Evolutionary conservation across 2,329 filamentous ascomycete genomes (phyloP).

Genomic region (Colletotrichum filicis): DNA sequence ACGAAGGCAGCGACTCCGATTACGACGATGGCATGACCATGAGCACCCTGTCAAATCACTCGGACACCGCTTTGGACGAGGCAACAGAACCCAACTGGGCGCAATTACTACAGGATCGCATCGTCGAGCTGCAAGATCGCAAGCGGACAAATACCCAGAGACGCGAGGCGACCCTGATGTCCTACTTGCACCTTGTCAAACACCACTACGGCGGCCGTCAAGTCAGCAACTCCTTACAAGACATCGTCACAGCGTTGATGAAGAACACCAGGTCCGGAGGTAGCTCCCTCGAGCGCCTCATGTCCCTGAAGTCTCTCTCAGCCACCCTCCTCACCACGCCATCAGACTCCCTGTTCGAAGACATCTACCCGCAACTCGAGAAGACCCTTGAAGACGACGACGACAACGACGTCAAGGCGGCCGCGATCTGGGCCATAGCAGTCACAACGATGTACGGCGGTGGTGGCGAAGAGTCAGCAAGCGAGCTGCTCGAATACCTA

Average conservation of each 20-base stretch:
- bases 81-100: constrained; percentile 69
- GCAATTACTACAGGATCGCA: constrained; percentile 70
- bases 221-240: constrained; percentile 67
- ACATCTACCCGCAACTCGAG: constrained; percentile 68
- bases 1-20: constrained; percentile 69
- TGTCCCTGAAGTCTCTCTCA: constrained; percentile 78
- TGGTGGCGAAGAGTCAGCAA: constrained; percentile 72
- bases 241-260: constrained; percentile 73
- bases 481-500: constrained; percentile 79
- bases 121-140: constrained; percentile 77
- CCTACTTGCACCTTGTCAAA: constrained; percentile 74
- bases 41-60: constrained; percentile 54
- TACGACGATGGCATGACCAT: constrained; percentile 59
- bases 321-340: constrained; percentile 76
- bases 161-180: constrained; percentile 72
- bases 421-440: constrained; percentile 78
- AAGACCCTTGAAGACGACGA: constrained; percentile 74
- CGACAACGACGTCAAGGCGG: constrained; percentile 71
- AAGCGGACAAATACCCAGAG: constrained; percentile 82
- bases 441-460: constrained; percentile 82
- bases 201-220: constrained; percentile 74
- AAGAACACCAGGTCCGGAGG: constrained; percentile 77
- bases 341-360: constrained; percentile 74
- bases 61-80: constrained; percentile 65
- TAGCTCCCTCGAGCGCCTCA: constrained; percentile 74